Conservation (phyloP, 177 flowering plant genomes). For the Tripterygium wilfordii region DNA sequence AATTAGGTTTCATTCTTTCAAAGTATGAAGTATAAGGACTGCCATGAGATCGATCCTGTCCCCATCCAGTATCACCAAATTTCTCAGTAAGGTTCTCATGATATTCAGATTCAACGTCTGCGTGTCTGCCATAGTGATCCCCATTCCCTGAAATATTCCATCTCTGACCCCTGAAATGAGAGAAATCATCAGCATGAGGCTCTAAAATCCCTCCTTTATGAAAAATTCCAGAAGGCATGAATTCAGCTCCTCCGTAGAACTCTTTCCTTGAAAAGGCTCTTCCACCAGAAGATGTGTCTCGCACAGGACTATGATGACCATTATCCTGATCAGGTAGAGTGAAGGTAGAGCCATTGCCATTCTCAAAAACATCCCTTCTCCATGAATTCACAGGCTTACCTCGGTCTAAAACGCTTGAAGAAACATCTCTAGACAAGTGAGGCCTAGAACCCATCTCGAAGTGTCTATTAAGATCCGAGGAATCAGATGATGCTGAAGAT, state of each 20-base stretch:
- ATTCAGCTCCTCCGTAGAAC: constrained; percentile 43
- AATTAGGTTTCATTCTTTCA: constrained; percentile 51
- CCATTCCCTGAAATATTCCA: constrained; percentile 61
- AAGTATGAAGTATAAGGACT: constrained; percentile 37
- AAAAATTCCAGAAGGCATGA: constrained; percentile 34
- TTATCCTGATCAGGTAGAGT: constrained; percentile 42
- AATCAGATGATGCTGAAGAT: constrained; percentile 71
- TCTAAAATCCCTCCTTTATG: constrained; percentile 45
- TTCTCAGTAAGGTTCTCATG: constrained; percentile 45
- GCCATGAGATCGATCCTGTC: constrained; percentile 40
- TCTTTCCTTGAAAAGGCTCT: constrained; percentile 53
- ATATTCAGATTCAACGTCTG: constrained; percentile 51
- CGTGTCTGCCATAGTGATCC: constrained; percentile 40
- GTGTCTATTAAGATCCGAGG: constrained; percentile 43
- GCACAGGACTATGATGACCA: constrained; percentile 43
- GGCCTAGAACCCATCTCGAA: constrained; percentile 49
- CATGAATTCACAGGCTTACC: constrained; percentile 52
- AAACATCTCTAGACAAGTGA: constrained; percentile 40
- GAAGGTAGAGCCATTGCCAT: constrained; percentile 41
- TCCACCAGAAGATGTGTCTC: constrained; percentile 47
- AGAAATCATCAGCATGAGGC: constrained; percentile 40
- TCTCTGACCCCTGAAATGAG: constrained; percentile 48
- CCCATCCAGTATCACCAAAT: constrained; percentile 67
- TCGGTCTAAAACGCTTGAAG: constrained; percentile 41
- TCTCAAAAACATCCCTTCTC: constrained; percentile 69